A percentile compares a stretch with the other conserved stretches of the same genome.
phyloP scores from a whole-genome alignment of 2,329 filamentous ascomycete species.

The Blumeriella jaapii region DNA sequence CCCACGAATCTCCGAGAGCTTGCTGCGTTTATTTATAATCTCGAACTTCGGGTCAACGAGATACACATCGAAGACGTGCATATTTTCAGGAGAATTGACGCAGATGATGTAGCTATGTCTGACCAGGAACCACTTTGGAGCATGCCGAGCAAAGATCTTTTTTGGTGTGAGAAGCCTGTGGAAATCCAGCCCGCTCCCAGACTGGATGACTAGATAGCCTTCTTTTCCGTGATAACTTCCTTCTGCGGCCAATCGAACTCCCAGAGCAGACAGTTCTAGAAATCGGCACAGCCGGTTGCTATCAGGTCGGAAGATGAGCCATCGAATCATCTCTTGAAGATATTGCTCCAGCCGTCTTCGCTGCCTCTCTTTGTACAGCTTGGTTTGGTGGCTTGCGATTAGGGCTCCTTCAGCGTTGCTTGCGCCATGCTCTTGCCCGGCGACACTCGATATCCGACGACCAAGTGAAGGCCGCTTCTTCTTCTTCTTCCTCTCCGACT shows the following conservation, averaged over 20 bases:
- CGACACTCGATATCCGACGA: conserved; percentile 41
- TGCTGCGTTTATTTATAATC: conserved; percentile 61
- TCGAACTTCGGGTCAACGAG: conserved; percentile 85
- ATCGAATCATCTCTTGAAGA: conserved; percentile 85
- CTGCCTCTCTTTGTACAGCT: conserved; percentile 65
- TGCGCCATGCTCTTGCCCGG: conserved; percentile 10
- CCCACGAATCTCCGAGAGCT: conserved; percentile 40
- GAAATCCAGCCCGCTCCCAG: conserved; percentile 79
- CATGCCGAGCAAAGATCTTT: conserved; percentile 71
- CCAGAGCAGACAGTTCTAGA: conserved; percentile 84
- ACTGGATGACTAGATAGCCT: conserved; percentile 85
- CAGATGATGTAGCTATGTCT: conserved; percentile 95
- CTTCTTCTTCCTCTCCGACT: conserved; percentile 46
- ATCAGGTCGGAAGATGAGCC: conserved; percentile 92
- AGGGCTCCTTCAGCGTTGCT: conserved; percentile 35
- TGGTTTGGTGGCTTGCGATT: conserved; percentile 17
- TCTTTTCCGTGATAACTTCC: conserved; percentile 98
- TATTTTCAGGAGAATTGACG: conserved; percentile 95
- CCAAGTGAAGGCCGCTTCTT: conserved; percentile 39
- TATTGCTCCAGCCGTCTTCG: conserved; percentile 81
- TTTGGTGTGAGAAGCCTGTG: conserved; percentile 67
- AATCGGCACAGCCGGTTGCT: conserved; percentile 95
- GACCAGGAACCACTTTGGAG: conserved; percentile 96
- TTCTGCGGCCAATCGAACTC: conserved; percentile 86
- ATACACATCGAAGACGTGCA: conserved; percentile 98